Percentiles rank a stretch among this genome's conserved stretches.
Evolutionary conservation across 2,329 filamentous ascomycete species (phyloP).

Genomic region (Aureobasidium sp.): DNA sequence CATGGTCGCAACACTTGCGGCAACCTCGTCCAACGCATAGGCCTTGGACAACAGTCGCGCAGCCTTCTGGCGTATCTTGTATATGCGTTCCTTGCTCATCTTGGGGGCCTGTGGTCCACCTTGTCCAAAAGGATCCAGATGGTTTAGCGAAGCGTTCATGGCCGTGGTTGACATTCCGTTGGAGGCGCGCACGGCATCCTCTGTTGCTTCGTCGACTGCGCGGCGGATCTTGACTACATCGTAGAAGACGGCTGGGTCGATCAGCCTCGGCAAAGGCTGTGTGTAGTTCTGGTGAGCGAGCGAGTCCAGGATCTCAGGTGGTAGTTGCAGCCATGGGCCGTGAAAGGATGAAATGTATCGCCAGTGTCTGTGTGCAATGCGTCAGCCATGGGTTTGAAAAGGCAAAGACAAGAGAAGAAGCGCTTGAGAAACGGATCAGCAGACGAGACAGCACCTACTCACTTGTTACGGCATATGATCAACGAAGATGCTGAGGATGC

Average conservation of each 20-base stretch:
- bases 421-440: neutral
- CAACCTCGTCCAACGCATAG: conserved; percentile 74
- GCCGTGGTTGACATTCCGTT: conserved; percentile 61
- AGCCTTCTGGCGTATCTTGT: conserved; percentile 71
- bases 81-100: conserved; percentile 66
- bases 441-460: conserved; percentile 29
- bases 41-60: conserved; percentile 68
- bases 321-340: conserved; percentile 73
- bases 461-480: conserved; percentile 62
- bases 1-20: conserved; percentile 75
- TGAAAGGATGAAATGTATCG: conserved; percentile 76
- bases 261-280: conserved; percentile 62
- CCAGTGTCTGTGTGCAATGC: conserved; percentile 57
- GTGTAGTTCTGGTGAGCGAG: conserved; percentile 74
- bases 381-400: neutral
- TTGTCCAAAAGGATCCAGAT: conserved; percentile 36
- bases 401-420: neutral
- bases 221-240: conserved; percentile 75
- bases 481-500: conserved; percentile 41
- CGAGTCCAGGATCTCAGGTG: conserved; percentile 67
- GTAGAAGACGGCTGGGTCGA: conserved; percentile 74
- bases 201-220: conserved; percentile 70
- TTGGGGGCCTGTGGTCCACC: conserved; percentile 48
- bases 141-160: conserved; percentile 49
- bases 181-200: conserved; percentile 66